Conservation (phyloP, 176 grass and related monocot species). For the Triticum aestivum region DNA sequence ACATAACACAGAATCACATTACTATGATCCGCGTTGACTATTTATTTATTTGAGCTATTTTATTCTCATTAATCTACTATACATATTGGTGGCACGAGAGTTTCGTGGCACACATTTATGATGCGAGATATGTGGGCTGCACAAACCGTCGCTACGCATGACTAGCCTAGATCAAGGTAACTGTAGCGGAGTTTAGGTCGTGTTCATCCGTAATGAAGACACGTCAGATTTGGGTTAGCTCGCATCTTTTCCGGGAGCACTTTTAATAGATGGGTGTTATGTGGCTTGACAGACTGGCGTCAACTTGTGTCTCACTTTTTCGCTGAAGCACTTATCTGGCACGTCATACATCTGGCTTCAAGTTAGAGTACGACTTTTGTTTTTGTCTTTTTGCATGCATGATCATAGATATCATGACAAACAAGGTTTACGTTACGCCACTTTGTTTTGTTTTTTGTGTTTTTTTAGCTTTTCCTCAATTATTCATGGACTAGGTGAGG, state of each 20-base stretch:
- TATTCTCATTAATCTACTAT: background rate
- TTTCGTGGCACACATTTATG: rapidly evolving
- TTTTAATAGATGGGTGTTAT: background rate
- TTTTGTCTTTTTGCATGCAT: background rate
- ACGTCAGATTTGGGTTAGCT: background rate
- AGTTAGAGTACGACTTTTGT: background rate
- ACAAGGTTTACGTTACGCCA: background rate
- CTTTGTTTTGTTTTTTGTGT: too few relatives aligned
- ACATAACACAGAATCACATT: too few relatives aligned
- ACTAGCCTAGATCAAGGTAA: background rate
- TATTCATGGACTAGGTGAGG: background rate
- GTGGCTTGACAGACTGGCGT: background rate
- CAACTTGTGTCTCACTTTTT: background rate
- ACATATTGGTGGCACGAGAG: background rate
- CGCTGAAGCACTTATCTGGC: too few relatives aligned
- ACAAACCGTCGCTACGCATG: background rate
- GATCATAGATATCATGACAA: background rate
- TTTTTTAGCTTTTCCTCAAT: background rate
- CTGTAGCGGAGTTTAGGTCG: background rate
- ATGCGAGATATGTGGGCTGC: rapidly evolving
- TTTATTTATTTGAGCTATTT: background rate
- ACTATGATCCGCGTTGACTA: background rate
- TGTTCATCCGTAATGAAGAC: background rate
- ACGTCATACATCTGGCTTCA: background rate
- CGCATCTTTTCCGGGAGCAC: rapidly evolving